phyloP scores from a whole-genome alignment of 495 filamentous ascomycete genomes.

The Penicillium coffeae region DNA sequence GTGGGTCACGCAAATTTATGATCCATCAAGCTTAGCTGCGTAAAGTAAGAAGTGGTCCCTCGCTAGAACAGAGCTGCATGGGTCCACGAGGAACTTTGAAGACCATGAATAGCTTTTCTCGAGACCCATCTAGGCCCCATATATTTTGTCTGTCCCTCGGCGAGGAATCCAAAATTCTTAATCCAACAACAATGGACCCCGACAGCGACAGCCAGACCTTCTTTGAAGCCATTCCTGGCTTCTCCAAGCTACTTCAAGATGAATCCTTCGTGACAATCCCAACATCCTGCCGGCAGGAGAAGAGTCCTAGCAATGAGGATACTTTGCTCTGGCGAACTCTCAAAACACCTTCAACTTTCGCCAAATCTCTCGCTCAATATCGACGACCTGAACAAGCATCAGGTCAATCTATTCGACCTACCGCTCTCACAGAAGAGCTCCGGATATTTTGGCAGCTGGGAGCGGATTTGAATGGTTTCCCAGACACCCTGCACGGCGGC shows the following conservation, averaged over 20 bases:
- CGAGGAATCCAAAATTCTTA: neutral
- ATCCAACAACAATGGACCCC: neutral
- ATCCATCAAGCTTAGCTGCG: neutral
- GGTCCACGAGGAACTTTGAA: neutral
- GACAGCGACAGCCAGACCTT: neutral
- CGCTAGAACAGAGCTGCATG: neutral
- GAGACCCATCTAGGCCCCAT: neutral
- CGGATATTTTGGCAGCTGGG: slow-evolving; percentile 22
- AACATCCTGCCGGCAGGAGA: slow-evolving; percentile 40
- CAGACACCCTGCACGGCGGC: slow-evolving; percentile 49
- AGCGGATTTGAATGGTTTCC: slow-evolving; percentile 54
- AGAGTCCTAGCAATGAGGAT: slow-evolving; percentile 43
- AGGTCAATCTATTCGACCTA: neutral
- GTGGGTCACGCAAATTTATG: neutral
- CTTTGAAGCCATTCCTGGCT: slow-evolving; percentile 48
- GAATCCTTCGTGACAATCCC: slow-evolving; percentile 30
- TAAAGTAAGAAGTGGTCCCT: neutral
- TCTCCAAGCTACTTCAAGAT: slow-evolving; percentile 43
- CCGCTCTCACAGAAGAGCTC: slow-evolving; percentile 28
- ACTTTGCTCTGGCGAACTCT: slow-evolving; percentile 54
- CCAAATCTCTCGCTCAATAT: slow-evolving; percentile 39
- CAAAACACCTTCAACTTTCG: slow-evolving; percentile 48
- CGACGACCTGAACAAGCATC: slow-evolving; percentile 2
- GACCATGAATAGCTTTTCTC: neutral
- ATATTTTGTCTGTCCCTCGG: neutral